Evolutionary conservation across 1,284 basidiomycete species (phyloP).

Genomic region (Heterobasidion annosum): DNA sequence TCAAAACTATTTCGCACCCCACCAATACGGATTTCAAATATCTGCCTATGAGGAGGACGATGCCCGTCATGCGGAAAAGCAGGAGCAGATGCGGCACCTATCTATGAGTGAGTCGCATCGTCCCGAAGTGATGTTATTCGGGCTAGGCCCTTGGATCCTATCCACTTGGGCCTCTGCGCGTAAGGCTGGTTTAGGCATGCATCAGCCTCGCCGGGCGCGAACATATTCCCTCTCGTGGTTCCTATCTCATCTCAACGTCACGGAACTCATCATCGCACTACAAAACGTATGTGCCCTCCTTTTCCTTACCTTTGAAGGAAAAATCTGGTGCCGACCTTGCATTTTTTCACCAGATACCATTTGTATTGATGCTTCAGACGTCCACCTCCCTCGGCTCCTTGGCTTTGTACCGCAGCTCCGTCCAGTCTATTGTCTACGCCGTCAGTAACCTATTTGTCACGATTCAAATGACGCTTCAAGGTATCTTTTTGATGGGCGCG

Average conservation of each 20-base stretch:
- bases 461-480: constrained; percentile 63
- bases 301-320: constrained; percentile 5
- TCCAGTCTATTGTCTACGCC: constrained; percentile 62
- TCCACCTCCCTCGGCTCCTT: constrained; percentile 72
- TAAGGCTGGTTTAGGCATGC: constrained; percentile 46
- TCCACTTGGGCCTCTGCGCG: constrained; percentile 61
- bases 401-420: constrained; percentile 65
- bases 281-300: constrained; percentile 48
- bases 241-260: constrained; percentile 48
- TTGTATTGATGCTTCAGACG: constrained; percentile 60
- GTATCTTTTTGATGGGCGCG: constrained; percentile 75
- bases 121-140: constrained; percentile 73
- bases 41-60: constrained; percentile 30
- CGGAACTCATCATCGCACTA: constrained; percentile 51
- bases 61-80: constrained; percentile 51
- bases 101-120: constrained; percentile 63
- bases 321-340: constrained; percentile 3
- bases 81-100: constrained; percentile 64
- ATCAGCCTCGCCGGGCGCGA: constrained; percentile 24
- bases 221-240: constrained; percentile 18
- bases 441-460: constrained; percentile 52
- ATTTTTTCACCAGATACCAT: constrained; percentile 43
- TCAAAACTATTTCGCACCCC: constrained; percentile 40
- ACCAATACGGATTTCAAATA: constrained; percentile 35
- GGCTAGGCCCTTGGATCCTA: constrained; percentile 74